Percentiles rank a stretch among this genome's conserved stretches.
phyloP scores from a whole-genome alignment of 2,329 filamentous ascomycete species.

The Coniochaeta sp. region DNA sequence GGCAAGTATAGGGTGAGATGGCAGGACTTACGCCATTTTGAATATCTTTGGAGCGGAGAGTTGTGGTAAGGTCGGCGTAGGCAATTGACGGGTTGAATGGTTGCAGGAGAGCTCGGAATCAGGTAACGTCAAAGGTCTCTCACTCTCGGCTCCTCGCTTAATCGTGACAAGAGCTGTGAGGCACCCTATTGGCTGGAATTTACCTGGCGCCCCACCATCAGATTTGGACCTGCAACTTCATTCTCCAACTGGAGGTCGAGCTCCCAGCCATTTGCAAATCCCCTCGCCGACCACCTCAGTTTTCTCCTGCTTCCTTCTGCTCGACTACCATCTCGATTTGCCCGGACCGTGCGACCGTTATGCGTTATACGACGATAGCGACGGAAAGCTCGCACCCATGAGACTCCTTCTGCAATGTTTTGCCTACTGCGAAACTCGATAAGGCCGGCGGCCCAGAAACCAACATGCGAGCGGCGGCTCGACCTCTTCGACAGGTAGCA shows the following conservation, averaged over 20 bases:
- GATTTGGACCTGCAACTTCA: background rate
- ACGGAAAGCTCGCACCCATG: background rate
- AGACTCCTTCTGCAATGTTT: background rate
- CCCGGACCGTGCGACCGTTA: background rate
- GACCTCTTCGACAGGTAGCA: constrained; percentile 4
- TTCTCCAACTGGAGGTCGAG: background rate
- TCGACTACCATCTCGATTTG: background rate
- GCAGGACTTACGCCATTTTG: constrained; percentile 10
- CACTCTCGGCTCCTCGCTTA: constrained; percentile 3
- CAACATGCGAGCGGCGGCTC: constrained; percentile 6
- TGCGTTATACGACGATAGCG: background rate
- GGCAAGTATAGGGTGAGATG: too few relatives aligned
- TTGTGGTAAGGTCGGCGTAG: background rate
- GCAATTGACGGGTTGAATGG: background rate
- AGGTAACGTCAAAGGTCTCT: constrained; percentile 1
- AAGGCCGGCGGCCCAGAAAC: constrained; percentile 3
- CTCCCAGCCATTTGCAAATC: background rate
- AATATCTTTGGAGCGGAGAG: constrained; percentile 6
- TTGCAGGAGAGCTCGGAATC: constrained; percentile 1
- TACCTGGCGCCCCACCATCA: background rate
- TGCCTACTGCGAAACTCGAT: constrained; percentile 4
- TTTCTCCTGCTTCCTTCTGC: background rate
- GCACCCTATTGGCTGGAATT: background rate
- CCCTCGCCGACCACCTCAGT: background rate
- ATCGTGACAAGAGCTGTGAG: background rate